These are phyloP conservation scores for Ogataea philodendri DNA, from an alignment of 805 yeast genomes.

Conservation along the genomic window DNA sequence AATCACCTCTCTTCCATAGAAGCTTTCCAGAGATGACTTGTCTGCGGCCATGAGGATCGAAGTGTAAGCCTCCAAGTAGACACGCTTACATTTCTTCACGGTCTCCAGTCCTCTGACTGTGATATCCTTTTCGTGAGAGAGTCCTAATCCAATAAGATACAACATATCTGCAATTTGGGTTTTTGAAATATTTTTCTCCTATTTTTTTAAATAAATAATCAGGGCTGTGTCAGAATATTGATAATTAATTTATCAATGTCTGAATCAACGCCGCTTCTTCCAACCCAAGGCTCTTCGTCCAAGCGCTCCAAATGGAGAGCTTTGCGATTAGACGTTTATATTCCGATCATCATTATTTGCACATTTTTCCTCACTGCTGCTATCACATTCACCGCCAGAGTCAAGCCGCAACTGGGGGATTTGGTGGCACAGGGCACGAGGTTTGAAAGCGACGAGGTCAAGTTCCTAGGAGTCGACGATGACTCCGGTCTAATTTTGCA, in stretches of 20 bases:
- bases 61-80: conserved; percentile 94
- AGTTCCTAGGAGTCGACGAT: conserved; percentile 32
- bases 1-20: conserved; percentile 80
- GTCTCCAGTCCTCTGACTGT: conserved; percentile 92
- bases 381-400: conserved; percentile 15
- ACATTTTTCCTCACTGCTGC: conserved; percentile 12
- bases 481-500: conserved; percentile 34
- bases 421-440: conserved; percentile 33
- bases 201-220: conserved; percentile 2
- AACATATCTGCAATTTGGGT: conserved; percentile 51
- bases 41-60: conserved; percentile 93
- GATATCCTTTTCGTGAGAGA: conserved; percentile 84
- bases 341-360: conserved; percentile 24
- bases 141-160: conserved; percentile 87
- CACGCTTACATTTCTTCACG: conserved; percentile 79
- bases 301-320: conserved; percentile 6
- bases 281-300: not conserved
- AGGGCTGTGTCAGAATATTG: conserved; percentile 4
- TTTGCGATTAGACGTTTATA: conserved; percentile 26
- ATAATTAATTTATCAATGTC: conserved; percentile 6
- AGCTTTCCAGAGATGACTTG: conserved; percentile 66
- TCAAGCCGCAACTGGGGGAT: conserved; percentile 32
- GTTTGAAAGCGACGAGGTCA: conserved; percentile 32
- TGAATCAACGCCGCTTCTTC: conserved; percentile 21
- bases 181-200: conserved; percentile 4